Evolutionary conservation across 495 filamentous ascomycete species (phyloP).

Genomic region (Penicillium herquei): DNA sequence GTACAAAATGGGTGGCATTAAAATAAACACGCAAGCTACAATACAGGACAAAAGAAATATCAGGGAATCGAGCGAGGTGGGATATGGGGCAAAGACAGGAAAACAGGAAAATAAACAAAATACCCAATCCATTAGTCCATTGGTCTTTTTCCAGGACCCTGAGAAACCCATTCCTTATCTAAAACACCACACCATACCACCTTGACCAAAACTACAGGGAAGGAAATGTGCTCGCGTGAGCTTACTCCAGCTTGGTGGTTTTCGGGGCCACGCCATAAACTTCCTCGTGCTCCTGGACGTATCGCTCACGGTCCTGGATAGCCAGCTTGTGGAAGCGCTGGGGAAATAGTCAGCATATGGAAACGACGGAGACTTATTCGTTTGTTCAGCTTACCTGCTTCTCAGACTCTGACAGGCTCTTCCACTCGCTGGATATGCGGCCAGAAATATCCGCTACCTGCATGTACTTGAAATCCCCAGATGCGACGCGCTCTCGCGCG

Average conservation of each 20-base stretch:
- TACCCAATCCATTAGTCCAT: constrained; percentile 3
- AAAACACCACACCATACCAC: not conserved
- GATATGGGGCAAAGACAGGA: constrained; percentile 6
- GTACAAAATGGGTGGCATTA: constrained; percentile 1
- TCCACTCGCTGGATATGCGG: constrained; percentile 55
- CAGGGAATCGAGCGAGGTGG: constrained; percentile 14
- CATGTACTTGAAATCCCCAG: constrained; percentile 47
- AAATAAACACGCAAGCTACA: constrained; percentile 11
- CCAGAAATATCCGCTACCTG: constrained; percentile 21
- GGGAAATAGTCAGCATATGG: not conserved
- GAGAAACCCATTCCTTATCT: not conserved
- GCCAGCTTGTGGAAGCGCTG: constrained; percentile 27
- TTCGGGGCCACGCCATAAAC: constrained; percentile 29
- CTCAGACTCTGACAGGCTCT: constrained; percentile 43
- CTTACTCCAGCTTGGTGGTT: not conserved
- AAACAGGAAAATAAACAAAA: constrained; percentile 6
- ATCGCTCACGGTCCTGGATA: constrained; percentile 28
- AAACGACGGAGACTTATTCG: not conserved
- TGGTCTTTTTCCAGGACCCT: not conserved
- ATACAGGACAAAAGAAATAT: constrained; percentile 19
- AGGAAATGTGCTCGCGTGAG: too few relatives aligned
- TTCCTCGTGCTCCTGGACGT: constrained; percentile 30
- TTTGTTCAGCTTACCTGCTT: constrained; percentile 50
- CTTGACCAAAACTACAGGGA: too few relatives aligned
- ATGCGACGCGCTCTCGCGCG: constrained; percentile 39